phyloP scores from a whole-genome alignment of 179 eudicot genomes.

The Heliamphora pulchella region DNA sequence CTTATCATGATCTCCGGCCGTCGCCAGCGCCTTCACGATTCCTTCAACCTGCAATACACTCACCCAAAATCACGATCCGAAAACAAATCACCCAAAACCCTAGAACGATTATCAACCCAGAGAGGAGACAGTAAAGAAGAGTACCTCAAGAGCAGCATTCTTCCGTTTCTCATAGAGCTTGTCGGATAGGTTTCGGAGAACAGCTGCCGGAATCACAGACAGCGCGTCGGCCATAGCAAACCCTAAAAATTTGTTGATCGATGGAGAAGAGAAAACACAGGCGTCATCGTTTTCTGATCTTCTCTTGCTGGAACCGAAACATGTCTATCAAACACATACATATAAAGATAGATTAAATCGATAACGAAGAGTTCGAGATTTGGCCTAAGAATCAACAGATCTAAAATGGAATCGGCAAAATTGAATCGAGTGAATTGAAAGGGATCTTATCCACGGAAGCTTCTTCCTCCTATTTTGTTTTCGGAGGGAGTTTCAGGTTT shows the following conservation, averaged over 20 bases:
- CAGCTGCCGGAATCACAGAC: slow-evolving; percentile 58
- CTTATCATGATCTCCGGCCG: slow-evolving; percentile 74
- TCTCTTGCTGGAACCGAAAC: slow-evolving; percentile 21
- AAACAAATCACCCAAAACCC: slow-evolving; percentile 9
- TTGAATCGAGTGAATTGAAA: not conserved
- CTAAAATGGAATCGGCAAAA: not conserved
- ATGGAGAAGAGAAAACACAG: not conserved
- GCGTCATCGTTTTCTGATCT: slow-evolving; percentile 21
- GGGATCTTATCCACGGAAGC: too few relatives aligned
- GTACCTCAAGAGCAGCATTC: slow-evolving; percentile 92
- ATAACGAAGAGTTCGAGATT: slow-evolving; percentile 3
- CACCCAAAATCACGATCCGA: slow-evolving; percentile 12
- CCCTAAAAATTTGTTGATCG: slow-evolving; percentile 14
- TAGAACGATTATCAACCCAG: not conserved
- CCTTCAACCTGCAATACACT: slow-evolving; percentile 67
- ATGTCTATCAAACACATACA: slow-evolving; percentile 1
- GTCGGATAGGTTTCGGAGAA: slow-evolving; percentile 82
- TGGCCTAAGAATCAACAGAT: slow-evolving; percentile 2
- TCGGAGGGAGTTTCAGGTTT: not conserved
- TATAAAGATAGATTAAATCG: not conserved
- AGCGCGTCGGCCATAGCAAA: slow-evolving; percentile 68
- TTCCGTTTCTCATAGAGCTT: slow-evolving; percentile 95
- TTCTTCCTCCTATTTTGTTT: not conserved
- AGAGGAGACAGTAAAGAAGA: not conserved
- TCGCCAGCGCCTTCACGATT: slow-evolving; percentile 67